Evolutionary conservation across 805 yeast species (phyloP), one percentile per base, ranked within the genome.

Genomic region (Starmera pachycereana): DNA sequence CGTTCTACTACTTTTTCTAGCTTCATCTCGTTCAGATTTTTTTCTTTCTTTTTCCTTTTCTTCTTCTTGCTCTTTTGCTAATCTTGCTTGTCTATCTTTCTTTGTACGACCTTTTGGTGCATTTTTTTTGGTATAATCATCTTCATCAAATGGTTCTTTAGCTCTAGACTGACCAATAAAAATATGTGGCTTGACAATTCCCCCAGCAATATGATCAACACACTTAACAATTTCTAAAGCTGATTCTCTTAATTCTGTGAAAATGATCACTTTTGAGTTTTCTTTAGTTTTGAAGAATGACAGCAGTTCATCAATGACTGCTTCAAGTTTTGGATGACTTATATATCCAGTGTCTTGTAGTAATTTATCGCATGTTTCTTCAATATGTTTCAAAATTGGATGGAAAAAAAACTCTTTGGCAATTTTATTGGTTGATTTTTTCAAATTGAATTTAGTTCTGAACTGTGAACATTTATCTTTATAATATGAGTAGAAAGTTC

Each of bases 161-260:
- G 78, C 89, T 44, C 72, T 74, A 0, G 95, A 72, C 56, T 92
- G 99, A 0, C 99, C 99, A 46, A 92, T 86, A 55, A 92, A 92
- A 19, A 90, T 76, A 56, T 86, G 95, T 0, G 97, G 85, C 37
- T 72, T 71, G 18, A 74, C 60, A 33, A 45, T 62, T 27, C 44
- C 49, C 40, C 59, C 60, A 32, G 52, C 54, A 40, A 56, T 46
- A 7, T 54, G 44, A 47, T 81, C 90, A 36, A 78, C 61, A 39
- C 62, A 71, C 46, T 76, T 78, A 2, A 85, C 86, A 35, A 92
- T 81, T 46, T 89, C 97, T 33, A 85, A 62, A 0, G 97, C 98
- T 5, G 96, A 81, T 46, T 86, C 94, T 56, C 99, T 72, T 44
- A 76, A 73, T 55, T 89, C 96, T 0, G 95, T 83, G 58, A 92